Percentiles rank a stretch among this genome's conserved stretches.
phyloP scores from a whole-genome alignment of 2,329 filamentous ascomycete genomes.

The Coccinonectria pachysandricola region DNA sequence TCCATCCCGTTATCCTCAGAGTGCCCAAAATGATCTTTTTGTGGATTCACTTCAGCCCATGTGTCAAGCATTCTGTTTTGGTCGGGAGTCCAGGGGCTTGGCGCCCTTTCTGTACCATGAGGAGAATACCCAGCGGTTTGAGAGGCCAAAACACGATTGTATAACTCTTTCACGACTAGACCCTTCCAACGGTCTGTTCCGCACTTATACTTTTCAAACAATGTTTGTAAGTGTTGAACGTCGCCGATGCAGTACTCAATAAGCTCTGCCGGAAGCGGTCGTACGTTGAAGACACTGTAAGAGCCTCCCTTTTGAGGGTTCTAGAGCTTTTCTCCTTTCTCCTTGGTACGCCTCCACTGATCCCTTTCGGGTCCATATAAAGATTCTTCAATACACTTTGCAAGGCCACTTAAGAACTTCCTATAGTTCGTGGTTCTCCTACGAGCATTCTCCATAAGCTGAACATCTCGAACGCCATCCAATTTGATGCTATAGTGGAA shows the following conservation, averaged over 20 bases:
- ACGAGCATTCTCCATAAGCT: slow-evolving; percentile 42
- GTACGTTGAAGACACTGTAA: slow-evolving; percentile 35
- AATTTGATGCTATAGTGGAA: slow-evolving; percentile 33
- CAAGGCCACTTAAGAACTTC: slow-evolving; percentile 13
- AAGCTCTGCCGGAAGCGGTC: slow-evolving; percentile 31
- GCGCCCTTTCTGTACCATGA: too few relatives aligned
- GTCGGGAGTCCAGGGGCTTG: too few relatives aligned
- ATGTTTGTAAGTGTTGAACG: slow-evolving; percentile 31
- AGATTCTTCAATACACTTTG: slow-evolving; percentile 21
- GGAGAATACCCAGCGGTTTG: too few relatives aligned
- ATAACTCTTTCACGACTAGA: too few relatives aligned
- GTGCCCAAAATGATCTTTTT: too few relatives aligned
- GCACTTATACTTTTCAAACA: too few relatives aligned
- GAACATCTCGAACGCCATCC: slow-evolving; percentile 38
- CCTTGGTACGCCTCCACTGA: slow-evolving; percentile 26
- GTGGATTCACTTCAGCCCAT: too few relatives aligned
- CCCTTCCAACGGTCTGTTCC: too few relatives aligned
- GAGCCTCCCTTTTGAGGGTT: slow-evolving; percentile 30
- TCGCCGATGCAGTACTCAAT: slow-evolving; percentile 36
- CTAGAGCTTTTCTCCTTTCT: slow-evolving; percentile 28
- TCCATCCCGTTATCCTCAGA: too few relatives aligned
- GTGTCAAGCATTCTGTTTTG: too few relatives aligned
- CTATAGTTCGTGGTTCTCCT: slow-evolving; percentile 10
- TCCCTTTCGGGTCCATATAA: slow-evolving; percentile 1
- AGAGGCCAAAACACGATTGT: too few relatives aligned